Percentiles rank a stretch among this genome's conserved stretches.
Evolutionary conservation across 176 grass and related monocot species (phyloP).

Genomic region (Metroxylon sagu): DNA sequence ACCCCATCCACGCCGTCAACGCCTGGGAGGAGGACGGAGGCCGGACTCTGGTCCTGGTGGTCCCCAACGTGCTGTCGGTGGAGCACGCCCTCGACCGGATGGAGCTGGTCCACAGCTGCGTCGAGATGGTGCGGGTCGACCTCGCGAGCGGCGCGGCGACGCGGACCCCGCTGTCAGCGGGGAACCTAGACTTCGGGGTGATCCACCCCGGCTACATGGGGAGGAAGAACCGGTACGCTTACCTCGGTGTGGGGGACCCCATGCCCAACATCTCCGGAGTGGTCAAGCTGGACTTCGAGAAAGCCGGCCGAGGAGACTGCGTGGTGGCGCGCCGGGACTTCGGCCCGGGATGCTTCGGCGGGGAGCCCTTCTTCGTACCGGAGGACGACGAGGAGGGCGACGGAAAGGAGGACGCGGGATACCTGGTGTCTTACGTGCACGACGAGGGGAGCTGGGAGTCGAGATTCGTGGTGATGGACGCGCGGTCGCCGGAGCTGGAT

Average conservation of each 20-base stretch:
- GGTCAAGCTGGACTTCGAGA: conserved; percentile 61
- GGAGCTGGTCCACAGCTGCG: conserved; percentile 55
- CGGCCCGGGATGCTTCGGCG: conserved; percentile 50
- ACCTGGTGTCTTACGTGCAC: conserved; percentile 84
- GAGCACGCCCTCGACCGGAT: conserved; percentile 66
- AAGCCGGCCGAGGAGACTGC: conserved; percentile 52
- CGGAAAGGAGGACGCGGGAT: conserved; percentile 69
- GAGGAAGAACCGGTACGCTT: conserved; percentile 62
- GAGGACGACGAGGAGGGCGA: conserved; percentile 27
- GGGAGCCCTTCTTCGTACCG: conserved; percentile 65
- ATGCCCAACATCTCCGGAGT: conserved; percentile 68
- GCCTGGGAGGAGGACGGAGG: conserved; percentile 71
- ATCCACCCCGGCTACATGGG: conserved; percentile 60
- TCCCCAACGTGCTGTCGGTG: conserved; percentile 73
- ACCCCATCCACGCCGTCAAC: conserved; percentile 77
- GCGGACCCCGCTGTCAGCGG: conserved; percentile 56
- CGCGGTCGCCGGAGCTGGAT: conserved; percentile 44
- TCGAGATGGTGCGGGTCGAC: conserved; percentile 82
- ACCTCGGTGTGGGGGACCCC: conserved; percentile 55
- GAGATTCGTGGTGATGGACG: conserved; percentile 76
- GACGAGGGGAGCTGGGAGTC: conserved; percentile 50
- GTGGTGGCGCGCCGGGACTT: conserved; percentile 56
- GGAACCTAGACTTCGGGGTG: conserved; percentile 70
- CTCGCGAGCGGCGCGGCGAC: conserved; percentile 46
- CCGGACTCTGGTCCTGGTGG: conserved; percentile 56